phyloP scores from a whole-genome alignment of 2,329 filamentous ascomycete species.

The Colletotrichum cuscutae region DNA sequence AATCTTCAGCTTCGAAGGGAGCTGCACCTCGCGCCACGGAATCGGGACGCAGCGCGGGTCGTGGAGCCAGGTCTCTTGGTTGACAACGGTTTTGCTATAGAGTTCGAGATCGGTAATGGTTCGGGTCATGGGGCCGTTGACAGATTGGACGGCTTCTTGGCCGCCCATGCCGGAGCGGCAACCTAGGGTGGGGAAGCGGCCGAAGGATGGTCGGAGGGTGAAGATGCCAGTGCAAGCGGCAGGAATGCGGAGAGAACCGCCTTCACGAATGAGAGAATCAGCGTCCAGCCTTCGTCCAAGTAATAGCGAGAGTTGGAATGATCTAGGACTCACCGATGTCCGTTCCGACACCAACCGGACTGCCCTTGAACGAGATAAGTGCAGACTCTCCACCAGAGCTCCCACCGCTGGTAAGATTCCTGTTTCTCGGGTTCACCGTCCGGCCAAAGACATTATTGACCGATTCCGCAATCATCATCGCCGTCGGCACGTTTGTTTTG shows the following conservation, averaged over 20 bases:
- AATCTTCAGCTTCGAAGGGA: slow-evolving; percentile 59
- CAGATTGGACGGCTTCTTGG: slow-evolving; percentile 71
- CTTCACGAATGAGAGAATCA: slow-evolving; percentile 36
- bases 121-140: slow-evolving; percentile 71
- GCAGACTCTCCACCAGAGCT: slow-evolving; percentile 76
- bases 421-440: slow-evolving; percentile 70
- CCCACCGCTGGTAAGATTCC: slow-evolving; percentile 69
- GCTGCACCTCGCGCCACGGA: slow-evolving; percentile 58
- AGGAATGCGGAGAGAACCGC: slow-evolving; percentile 63
- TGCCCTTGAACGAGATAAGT: slow-evolving; percentile 68
- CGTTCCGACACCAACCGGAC: slow-evolving; percentile 70
- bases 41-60: slow-evolving; percentile 70
- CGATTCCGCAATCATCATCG: slow-evolving; percentile 76
- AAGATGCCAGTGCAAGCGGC: slow-evolving; percentile 69
- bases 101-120: slow-evolving; percentile 65
- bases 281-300: background rate
- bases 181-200: slow-evolving; percentile 67
- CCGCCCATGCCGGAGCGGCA: slow-evolving; percentile 68
- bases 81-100: slow-evolving; percentile 64
- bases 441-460: slow-evolving; percentile 74
- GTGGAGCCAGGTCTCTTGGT: slow-evolving; percentile 62
- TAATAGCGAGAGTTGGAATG: accelerated
- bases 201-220: slow-evolving; percentile 65
- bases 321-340: slow-evolving; percentile 59
- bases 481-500: slow-evolving; percentile 69